Base-by-base conservation (phyloP, 2,329 filamentous ascomycete species). In the Tolypocladium sp. region DNA sequence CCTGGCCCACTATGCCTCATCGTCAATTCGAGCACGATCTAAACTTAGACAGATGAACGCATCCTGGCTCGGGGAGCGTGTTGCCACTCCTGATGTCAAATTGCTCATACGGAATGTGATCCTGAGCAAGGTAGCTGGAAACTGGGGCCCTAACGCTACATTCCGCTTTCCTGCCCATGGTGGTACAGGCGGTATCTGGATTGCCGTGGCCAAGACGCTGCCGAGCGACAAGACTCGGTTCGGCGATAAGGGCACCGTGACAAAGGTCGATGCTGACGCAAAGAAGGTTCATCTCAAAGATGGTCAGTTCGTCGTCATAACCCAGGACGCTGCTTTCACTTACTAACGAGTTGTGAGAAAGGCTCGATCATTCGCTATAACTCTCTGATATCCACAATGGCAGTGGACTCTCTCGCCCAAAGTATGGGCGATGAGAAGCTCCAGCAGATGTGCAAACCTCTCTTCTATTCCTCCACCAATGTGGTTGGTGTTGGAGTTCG, bases 141-240 rank as follows among this genome's bases (percentile, higher is more conserved):
- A 92, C 82, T 99, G 94, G 94, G 94, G 94, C 49, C 94, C 94
- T 65, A 99, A 99, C 74, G 91, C 92, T 64, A 97, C 92, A 62
- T 99, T 99, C 89, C 89, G 91, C 70, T 99, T 99, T 86, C 94
- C 94, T 67, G 92, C 94, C 64, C 87, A 88, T 65, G 93, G 94
- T 67, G 94, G 94, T 69, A 99, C 94, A 56, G 94, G 94, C 77
- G 93, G 92, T 78, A 99, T 99, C 83, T 99, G 94, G 94, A 96
- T 94, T 69, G 92, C 92, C 60, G 92, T 99, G 57, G 92, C 92
- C 67, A 86, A 96, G 71, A 99, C 94, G 58, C 77, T 99, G 33
- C 94, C 94, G 63, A 85, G 92, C 74, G 86, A 95, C 77, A 97
- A 97, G 77, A 94, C 88, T 72, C 86, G 88, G 66, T 96, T 94